phyloP scores from a whole-genome alignment of 257 asterid species.

The Solanum chiquidenum region DNA sequence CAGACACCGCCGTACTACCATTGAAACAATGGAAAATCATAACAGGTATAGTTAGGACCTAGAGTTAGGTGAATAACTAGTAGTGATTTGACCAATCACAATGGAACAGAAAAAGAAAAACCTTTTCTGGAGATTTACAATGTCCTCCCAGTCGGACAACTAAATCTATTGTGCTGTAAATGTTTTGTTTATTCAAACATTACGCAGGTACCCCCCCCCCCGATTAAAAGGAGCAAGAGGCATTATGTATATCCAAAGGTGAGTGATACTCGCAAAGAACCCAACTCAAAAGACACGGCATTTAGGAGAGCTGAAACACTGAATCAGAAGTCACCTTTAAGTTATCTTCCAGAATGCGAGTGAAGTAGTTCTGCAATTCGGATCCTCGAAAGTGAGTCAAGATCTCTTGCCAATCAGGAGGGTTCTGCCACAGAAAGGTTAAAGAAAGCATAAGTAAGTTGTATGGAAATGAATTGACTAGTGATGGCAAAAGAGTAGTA shows the following conservation, averaged over 20 bases:
- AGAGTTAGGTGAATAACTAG: not conserved
- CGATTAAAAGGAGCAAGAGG: not conserved
- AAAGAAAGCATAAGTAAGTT: slow-evolving; percentile 9
- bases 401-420: slow-evolving; percentile 99
- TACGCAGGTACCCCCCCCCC: not conserved
- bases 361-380: slow-evolving; percentile 91
- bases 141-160: not conserved
- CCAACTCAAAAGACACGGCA: not conserved
- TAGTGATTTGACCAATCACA: not conserved
- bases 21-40: not conserved
- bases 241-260: not conserved
- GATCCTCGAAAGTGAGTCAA: slow-evolving; percentile 97
- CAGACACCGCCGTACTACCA: not conserved
- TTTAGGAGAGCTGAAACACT: not conserved
- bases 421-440: slow-evolving; percentile 49
- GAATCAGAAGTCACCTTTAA: slow-evolving; percentile 48
- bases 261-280: not conserved
- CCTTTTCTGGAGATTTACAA: not conserved
- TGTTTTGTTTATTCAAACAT: not conserved
- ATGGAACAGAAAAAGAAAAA: not conserved
- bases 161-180: not conserved
- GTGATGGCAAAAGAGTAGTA: slow-evolving; percentile 9
- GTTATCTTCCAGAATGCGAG: slow-evolving; percentile 96
- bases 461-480: not conserved
- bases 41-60: not conserved